Percentiles rank a stretch among this genome's conserved stretches.
phyloP scores from a whole-genome alignment of 1,284 basidiomycete genomes.

The Cystobasidium sp. region DNA sequence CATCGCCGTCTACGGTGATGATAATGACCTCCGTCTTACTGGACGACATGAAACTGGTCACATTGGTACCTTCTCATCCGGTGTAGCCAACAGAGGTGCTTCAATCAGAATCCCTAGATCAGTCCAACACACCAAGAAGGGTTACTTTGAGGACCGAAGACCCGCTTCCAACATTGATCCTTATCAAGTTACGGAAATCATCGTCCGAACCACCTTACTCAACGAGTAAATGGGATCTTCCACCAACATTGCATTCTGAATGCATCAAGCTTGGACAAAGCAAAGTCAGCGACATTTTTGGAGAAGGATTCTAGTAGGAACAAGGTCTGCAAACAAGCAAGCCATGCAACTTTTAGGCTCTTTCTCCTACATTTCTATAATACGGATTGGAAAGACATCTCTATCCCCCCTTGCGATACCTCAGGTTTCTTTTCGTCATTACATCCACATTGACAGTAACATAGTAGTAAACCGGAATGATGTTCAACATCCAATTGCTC shows the following conservation, averaged over 20 bases:
- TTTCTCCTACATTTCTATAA: no score
- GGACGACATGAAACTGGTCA: conserved; percentile 96
- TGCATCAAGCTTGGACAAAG: no score
- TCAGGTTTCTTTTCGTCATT: no score
- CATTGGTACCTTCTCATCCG: conserved; percentile 88
- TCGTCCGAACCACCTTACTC: conserved; percentile 81
- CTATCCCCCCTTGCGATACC: no score
- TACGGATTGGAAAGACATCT: no score
- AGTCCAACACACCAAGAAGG: conserved; percentile 59
- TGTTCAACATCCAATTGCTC: background rate
- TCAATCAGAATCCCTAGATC: conserved; percentile 69
- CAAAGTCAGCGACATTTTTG: no score
- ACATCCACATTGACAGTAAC: no score
- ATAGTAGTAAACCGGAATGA: no score
- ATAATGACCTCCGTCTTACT: conserved; percentile 91
- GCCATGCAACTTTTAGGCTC: no score
- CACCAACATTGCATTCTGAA: no score
- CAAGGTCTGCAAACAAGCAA: no score
- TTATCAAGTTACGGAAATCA: conserved; percentile 72
- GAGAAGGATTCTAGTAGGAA: no score
- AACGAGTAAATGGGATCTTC: conserved; percentile 29
- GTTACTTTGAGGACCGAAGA: conserved; percentile 90
- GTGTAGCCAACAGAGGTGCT: conserved; percentile 96
- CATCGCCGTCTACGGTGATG: conserved; percentile 95
- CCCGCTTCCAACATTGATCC: conserved; percentile 96